phyloP scores from a whole-genome alignment of 1,139 yeast species.

The Meyerozyma guilliermondii region DNA sequence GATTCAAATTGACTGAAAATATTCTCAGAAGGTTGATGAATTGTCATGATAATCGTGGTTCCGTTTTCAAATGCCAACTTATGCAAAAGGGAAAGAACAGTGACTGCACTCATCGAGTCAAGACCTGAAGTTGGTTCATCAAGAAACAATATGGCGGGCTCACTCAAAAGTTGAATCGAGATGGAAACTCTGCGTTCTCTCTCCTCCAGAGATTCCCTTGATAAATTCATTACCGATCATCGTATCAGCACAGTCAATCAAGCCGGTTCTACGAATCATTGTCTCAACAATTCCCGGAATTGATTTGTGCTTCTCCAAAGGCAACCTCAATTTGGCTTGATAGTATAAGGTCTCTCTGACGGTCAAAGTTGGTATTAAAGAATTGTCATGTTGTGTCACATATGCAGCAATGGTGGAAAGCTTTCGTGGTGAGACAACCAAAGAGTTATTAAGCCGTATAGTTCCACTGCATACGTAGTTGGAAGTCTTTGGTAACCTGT shows the following conservation, averaged over 20 bases:
- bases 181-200: conserved; percentile 78
- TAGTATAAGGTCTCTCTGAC: conserved; percentile 70
- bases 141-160: conserved; percentile 64
- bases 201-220: conserved; percentile 86
- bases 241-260: conserved; percentile 73
- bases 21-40: conserved; percentile 79
- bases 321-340: conserved; percentile 66
- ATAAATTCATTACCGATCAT: conserved; percentile 66
- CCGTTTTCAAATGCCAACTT: conserved; percentile 51
- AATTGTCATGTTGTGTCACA: conserved; percentile 78
- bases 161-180: conserved; percentile 69
- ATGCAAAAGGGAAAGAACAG: conserved; percentile 59
- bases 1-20: conserved; percentile 62
- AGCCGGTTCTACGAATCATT: conserved; percentile 62
- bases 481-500: conserved; percentile 49
- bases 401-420: conserved; percentile 55
- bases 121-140: conserved; percentile 92
- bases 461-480: conserved; percentile 20
- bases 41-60: conserved; percentile 71
- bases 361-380: conserved; percentile 63
- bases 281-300: conserved; percentile 41
- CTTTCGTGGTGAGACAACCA: conserved; percentile 35
- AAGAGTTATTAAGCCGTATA: conserved; percentile 20
- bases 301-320: conserved; percentile 24
- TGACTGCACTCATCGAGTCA: conserved; percentile 73